A percentile compares a stretch with the other conserved stretches of the same genome.
Evolutionary conservation across 106 monocot genomes (phyloP).

Genomic region (Apostasia ramifera): DNA sequence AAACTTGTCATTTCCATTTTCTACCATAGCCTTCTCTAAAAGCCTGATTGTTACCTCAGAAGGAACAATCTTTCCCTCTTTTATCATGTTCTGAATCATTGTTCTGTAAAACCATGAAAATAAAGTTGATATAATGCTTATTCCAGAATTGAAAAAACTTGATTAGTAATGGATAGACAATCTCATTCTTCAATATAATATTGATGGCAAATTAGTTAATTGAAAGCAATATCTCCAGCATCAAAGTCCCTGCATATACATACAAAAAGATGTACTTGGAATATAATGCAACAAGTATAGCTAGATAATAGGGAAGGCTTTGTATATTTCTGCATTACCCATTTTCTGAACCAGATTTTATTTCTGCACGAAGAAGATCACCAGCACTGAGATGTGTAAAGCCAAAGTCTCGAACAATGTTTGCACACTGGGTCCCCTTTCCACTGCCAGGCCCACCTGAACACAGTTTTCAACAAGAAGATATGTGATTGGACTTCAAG

Average conservation of each 20-base stretch:
- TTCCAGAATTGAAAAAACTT: not conserved
- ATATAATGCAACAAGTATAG: not conserved
- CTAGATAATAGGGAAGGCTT: too few species aligned
- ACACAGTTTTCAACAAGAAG: conserved; percentile 1
- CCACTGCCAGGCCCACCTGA: conserved; percentile 18
- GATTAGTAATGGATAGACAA: not conserved
- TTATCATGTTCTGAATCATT: conserved; percentile 87
- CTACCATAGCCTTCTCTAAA: conserved; percentile 65
- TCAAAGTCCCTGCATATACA: not conserved
- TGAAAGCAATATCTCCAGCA: not conserved
- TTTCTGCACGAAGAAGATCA: conserved; percentile 17
- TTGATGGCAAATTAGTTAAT: not conserved
- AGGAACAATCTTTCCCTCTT: conserved; percentile 91
- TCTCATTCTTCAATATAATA: not conserved
- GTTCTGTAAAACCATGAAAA: conserved; percentile 28
- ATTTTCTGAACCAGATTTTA: conserved; percentile 12
- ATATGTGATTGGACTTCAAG: not conserved
- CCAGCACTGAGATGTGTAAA: conserved; percentile 17
- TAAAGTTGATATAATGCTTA: not conserved
- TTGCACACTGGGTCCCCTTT: conserved; percentile 17
- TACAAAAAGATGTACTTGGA: not conserved
- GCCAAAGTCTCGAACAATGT: conserved; percentile 11
- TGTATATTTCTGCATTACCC: not conserved
- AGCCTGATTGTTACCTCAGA: conserved; percentile 78
- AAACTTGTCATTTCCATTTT: conserved; percentile 79